Conservation (phyloP, 2,329 filamentous ascomycete species). For the Colletotrichum liaoningense region DNA sequence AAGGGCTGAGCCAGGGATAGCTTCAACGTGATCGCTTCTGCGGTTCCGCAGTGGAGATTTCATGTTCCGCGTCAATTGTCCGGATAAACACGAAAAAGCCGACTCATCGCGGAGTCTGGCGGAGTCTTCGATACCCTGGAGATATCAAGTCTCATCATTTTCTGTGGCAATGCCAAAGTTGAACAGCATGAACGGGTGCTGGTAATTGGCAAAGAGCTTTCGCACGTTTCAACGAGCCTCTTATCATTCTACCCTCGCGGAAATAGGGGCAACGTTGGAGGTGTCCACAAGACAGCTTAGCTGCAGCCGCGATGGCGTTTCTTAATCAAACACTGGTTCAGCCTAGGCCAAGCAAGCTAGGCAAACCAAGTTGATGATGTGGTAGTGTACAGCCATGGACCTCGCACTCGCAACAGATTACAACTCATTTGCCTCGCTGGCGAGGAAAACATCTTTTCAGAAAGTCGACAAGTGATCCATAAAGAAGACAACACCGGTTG, state of each 20-base stretch:
- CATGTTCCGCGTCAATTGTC: neutral
- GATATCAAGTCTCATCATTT: neutral
- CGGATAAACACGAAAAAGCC: too few relatives aligned
- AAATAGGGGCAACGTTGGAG: neutral
- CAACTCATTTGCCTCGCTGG: neutral
- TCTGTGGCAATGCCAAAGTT: too few relatives aligned
- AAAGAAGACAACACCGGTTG: neutral
- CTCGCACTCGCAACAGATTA: neutral
- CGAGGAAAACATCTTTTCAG: neutral
- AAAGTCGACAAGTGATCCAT: neutral
- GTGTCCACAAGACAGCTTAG: constrained; percentile 7
- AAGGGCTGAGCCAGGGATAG: neutral
- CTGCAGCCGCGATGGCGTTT: constrained; percentile 13
- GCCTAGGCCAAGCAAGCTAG: neutral
- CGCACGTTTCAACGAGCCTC: neutral
- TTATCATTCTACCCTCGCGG: neutral
- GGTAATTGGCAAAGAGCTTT: neutral
- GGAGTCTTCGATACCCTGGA: neutral
- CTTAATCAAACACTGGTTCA: constrained; percentile 2
- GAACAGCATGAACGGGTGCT: too few relatives aligned
- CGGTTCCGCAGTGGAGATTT: neutral
- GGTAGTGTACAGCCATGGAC: neutral
- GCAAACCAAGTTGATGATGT: neutral
- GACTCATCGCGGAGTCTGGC: neutral
- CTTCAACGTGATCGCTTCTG: neutral